Percentiles rank a stretch among this genome's conserved stretches.
These are phyloP conservation scores for Rhypophila decipiens DNA, from an alignment of 495 filamentous ascomycete genomes.

Conservation along the genomic window DNA sequence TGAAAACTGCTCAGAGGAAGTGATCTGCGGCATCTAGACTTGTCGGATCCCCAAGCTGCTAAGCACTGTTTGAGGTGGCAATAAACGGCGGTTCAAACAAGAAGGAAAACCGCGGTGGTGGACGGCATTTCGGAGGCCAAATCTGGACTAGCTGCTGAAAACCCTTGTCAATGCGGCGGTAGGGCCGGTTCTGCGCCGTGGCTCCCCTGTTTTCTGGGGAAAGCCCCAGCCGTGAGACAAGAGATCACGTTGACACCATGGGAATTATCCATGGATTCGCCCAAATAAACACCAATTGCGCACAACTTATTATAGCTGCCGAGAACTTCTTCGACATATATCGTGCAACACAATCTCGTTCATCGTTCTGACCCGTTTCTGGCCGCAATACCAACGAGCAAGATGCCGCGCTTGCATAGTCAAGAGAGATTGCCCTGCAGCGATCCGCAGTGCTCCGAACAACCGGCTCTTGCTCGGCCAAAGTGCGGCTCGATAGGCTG, in stretches of 20 bases:
- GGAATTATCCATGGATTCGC: neutral
- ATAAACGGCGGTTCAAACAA: too few relatives aligned
- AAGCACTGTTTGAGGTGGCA: constrained; percentile 16
- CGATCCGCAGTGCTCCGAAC: neutral
- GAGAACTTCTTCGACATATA: neutral
- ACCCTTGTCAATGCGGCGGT: constrained; percentile 18
- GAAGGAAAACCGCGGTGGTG: too few relatives aligned
- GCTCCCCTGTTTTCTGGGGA: neutral
- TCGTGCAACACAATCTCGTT: neutral
- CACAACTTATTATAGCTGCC: neutral
- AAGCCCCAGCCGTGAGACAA: neutral
- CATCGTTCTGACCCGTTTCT: neutral
- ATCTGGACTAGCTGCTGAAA: constrained; percentile 1
- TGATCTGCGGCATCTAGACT: too few relatives aligned
- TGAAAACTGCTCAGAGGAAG: too few relatives aligned
- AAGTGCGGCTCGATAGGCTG: neutral
- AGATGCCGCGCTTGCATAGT: neutral
- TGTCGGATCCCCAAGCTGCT: too few relatives aligned
- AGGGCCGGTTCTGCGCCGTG: neutral
- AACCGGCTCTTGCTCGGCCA: neutral
- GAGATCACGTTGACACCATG: neutral
- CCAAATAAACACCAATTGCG: neutral
- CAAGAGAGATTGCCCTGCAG: neutral
- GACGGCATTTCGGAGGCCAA: too few relatives aligned
- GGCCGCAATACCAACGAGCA: neutral